phyloP scores from a whole-genome alignment of 495 filamentous ascomycete species.

The Xylaria flabelliformis region DNA sequence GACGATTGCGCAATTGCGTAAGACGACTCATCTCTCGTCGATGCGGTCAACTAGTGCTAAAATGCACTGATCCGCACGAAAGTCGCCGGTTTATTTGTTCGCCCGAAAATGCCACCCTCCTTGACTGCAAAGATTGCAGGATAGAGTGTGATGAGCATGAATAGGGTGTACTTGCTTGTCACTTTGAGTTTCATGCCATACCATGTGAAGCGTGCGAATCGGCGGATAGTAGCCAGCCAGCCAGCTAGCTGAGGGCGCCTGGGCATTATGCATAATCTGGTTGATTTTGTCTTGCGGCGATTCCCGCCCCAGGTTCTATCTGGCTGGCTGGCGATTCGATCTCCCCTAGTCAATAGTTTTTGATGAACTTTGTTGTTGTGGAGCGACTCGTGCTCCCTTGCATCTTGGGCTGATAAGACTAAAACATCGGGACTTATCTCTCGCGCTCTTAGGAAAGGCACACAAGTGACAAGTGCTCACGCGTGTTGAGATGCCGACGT shows the following conservation, averaged over 20 bases:
- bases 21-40: neutral
- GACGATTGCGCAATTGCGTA: neutral
- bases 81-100: neutral
- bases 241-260: conserved; percentile 17
- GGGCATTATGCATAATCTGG: conserved; percentile 8
- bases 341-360: neutral
- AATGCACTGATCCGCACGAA: neutral
- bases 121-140: neutral
- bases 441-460: too few relatives aligned
- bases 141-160: neutral
- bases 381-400: conserved; percentile 1
- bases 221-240: conserved; percentile 5
- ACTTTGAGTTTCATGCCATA: conserved; percentile 12
- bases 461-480: neutral
- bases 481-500: neutral
- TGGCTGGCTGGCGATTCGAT: neutral
- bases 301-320: neutral
- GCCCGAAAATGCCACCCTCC: neutral
- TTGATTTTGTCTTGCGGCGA: conserved; percentile 13
- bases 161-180: conserved; percentile 16
- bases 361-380: conserved; percentile 5
- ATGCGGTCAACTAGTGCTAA: neutral
- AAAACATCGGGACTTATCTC: neutral
- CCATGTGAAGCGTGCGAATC: neutral
- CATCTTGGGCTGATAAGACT: neutral